Percentiles rank a stretch among this genome's conserved stretches.
phyloP scores from a whole-genome alignment of 148 eudicot genomes.

The Agrostemma githago region DNA sequence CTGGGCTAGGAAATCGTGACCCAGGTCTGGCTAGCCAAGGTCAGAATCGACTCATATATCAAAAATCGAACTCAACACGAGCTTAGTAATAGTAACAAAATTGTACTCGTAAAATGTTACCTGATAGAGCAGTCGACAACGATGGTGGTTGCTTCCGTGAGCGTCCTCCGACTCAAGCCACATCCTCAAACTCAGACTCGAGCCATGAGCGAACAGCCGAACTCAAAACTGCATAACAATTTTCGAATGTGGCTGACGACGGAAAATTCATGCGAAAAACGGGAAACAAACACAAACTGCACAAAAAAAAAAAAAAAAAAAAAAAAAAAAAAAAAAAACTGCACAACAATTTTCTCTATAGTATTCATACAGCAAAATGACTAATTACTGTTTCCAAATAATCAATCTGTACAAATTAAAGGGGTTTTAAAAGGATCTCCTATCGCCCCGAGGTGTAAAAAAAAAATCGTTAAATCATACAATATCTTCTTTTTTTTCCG shows the following conservation, averaged over 20 bases:
- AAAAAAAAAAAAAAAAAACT: not conserved
- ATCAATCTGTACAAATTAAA: slow-evolving; percentile 6
- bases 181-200: not conserved
- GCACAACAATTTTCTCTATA: not conserved
- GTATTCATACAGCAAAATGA: not conserved
- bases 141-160: not conserved
- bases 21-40: too few relatives aligned
- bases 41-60: too few relatives aligned
- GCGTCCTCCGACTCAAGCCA: not conserved
- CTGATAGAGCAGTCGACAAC: not conserved
- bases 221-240: not conserved
- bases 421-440: not conserved
- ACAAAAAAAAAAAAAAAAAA: too few relatives aligned
- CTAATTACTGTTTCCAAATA: not conserved
- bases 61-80: too few relatives aligned
- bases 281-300: too few relatives aligned
- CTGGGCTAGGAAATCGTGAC: too few relatives aligned
- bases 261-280: too few relatives aligned
- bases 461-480: too few relatives aligned
- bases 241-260: too few relatives aligned
- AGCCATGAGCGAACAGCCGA: not conserved
- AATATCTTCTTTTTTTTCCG: too few relatives aligned
- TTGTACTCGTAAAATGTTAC: not conserved
- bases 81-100: too few relatives aligned
- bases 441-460: slow-evolving; percentile 5